phyloP scores from a whole-genome alignment of 177 flowering plant species.

The Vitis hybrid region DNA sequence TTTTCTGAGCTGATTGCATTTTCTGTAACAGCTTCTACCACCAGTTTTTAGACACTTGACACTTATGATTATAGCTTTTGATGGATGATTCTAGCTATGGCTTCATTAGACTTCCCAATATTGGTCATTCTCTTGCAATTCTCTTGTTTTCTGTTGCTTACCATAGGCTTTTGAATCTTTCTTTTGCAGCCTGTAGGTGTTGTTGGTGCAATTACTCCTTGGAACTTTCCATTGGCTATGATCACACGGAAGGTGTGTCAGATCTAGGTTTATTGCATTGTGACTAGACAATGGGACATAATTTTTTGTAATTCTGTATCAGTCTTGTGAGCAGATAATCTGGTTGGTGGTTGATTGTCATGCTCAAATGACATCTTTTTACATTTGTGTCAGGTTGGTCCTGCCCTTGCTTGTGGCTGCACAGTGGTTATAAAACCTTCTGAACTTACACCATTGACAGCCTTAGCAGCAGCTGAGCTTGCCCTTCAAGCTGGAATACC shows the following conservation, averaged over 20 bases:
- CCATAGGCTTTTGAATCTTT: slow-evolving; percentile 9
- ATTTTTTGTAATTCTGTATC: neutral
- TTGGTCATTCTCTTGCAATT: slow-evolving; percentile 5
- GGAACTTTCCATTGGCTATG: slow-evolving; percentile 99
- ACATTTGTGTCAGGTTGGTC: slow-evolving; percentile 70
- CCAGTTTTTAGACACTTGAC: no score
- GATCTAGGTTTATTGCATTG: neutral
- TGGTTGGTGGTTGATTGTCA: neutral
- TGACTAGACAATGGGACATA: neutral
- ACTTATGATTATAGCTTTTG: no score
- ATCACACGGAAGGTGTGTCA: slow-evolving; percentile 86
- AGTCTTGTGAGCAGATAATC: neutral
- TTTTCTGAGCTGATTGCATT: no score
- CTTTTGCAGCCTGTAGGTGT: slow-evolving; percentile 94
- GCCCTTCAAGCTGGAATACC: slow-evolving; percentile 98
- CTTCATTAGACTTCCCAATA: no score
- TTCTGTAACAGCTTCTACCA: no score
- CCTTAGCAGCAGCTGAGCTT: slow-evolving; percentile 96
- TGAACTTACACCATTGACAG: slow-evolving; percentile 94
- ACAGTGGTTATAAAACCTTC: slow-evolving; percentile 97
- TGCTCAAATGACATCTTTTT: slow-evolving; percentile 10
- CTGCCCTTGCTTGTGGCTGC: slow-evolving; percentile 99
- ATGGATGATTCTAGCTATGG: no score
- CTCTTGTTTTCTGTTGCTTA: neutral
- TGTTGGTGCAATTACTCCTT: slow-evolving; percentile 96